These are phyloP conservation scores for Candida ascalaphidarum DNA, from an alignment of 805 yeast species.

Conservation along the genomic window DNA sequence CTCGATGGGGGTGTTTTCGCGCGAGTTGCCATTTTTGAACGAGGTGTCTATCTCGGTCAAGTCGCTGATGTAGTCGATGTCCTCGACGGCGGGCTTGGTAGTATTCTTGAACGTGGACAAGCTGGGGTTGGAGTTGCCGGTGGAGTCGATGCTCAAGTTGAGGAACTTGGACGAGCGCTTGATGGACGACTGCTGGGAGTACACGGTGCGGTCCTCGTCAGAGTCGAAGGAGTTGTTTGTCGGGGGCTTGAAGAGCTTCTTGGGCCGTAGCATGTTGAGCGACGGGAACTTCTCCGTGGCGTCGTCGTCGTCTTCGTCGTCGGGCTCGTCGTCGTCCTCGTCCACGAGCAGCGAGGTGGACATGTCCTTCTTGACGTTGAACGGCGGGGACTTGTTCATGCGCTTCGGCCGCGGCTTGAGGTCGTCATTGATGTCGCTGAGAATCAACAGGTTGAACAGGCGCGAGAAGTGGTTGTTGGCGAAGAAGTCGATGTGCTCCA, in stretches of 20 bases:
- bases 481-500: conserved; percentile 25
- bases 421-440: conserved; percentile 26
- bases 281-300: conserved; percentile 1
- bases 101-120: not conserved
- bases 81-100: conserved; percentile 4
- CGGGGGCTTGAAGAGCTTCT: conserved; percentile 1
- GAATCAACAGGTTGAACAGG: conserved; percentile 33
- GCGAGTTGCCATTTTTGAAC: conserved; percentile 2
- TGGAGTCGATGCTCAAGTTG: conserved; percentile 30
- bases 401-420: conserved; percentile 10
- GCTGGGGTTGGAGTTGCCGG: conserved; percentile 4
- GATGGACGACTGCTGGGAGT: conserved; percentile 17
- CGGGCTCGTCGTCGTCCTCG: conserved; percentile 13
- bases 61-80: conserved; percentile 15
- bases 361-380: conserved; percentile 26
- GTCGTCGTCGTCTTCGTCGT: conserved; percentile 9
- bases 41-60: conserved; percentile 17
- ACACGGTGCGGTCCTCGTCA: conserved; percentile 1
- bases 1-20: conserved; percentile 7
- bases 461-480: conserved; percentile 32
- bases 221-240: conserved; percentile 3
- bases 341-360: no score
- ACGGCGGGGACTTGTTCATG: conserved; percentile 34
- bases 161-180: conserved; percentile 34
- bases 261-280: not conserved